Evolutionary conservation across 441 rosid species (phyloP).

Genomic region (Manihot esculenta): DNA sequence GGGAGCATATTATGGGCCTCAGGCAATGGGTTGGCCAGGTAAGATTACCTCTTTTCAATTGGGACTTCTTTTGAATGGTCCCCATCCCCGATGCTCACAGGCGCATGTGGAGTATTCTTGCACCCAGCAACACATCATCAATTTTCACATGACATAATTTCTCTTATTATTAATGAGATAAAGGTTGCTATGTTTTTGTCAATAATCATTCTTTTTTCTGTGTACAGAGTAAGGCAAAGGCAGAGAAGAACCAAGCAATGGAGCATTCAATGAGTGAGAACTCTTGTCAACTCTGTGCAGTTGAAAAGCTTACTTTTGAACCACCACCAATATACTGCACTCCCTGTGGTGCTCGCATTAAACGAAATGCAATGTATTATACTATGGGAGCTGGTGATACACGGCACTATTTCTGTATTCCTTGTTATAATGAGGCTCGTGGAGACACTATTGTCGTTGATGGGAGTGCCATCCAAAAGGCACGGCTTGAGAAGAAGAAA

Average conservation of each 20-base stretch:
- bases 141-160: too few relatives aligned
- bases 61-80: neutral
- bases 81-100: too few relatives aligned
- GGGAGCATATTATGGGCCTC: constrained; percentile 87
- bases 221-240: constrained; percentile 95
- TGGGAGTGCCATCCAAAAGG: constrained; percentile 69
- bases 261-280: constrained; percentile 99
- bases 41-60: constrained; percentile 1
- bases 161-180: too few relatives aligned
- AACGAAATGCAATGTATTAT: constrained; percentile 97
- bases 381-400: constrained; percentile 96
- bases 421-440: constrained; percentile 96
- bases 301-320: constrained; percentile 99
- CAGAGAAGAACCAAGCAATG: constrained; percentile 98
- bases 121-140: too few relatives aligned
- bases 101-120: too few relatives aligned
- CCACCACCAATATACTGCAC: constrained; percentile 99
- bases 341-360: constrained; percentile 95
- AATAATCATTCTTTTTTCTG: constrained; percentile 9
- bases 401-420: constrained; percentile 93
- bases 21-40: constrained; percentile 99
- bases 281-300: constrained; percentile 99
- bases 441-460: constrained; percentile 82
- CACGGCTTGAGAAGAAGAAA: constrained; percentile 96
- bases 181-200: neutral